Conservation (phyloP, 108 stramenopile species). For the Aurantiochytrium sp. region DNA sequence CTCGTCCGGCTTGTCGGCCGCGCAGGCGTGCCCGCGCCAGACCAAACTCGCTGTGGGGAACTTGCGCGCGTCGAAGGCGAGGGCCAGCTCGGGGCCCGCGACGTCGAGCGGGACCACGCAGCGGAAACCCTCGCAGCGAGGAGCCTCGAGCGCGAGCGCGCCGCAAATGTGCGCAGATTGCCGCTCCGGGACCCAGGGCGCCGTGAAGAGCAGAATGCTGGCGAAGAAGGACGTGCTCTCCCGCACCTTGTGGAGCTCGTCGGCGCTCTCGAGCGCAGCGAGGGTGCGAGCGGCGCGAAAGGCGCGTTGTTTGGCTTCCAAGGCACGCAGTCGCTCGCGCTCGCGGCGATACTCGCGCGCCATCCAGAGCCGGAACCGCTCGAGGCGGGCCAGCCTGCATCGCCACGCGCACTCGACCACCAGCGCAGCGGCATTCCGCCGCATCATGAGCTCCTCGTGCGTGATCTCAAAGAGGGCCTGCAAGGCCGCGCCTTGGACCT, state of each 20-base stretch:
- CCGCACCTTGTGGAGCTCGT: background rate
- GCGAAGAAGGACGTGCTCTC: background rate
- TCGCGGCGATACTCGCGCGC: background rate
- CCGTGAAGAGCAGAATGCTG: background rate
- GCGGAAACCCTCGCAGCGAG: background rate
- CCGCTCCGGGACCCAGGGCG: background rate
- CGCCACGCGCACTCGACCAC: background rate
- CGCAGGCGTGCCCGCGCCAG: background rate
- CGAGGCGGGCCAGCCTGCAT: background rate
- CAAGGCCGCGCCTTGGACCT: background rate
- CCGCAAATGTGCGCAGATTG: background rate
- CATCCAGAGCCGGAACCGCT: background rate
- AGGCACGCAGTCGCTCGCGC: background rate
- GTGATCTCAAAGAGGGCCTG: background rate
- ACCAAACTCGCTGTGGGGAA: background rate
- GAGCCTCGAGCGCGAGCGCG: background rate
- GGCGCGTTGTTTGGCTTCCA: background rate
- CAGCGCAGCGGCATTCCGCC: conserved; percentile 3
- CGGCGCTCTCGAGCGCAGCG: background rate
- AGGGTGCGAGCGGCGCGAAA: background rate
- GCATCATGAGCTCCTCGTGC: background rate
- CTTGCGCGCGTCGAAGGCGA: background rate
- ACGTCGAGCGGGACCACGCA: background rate
- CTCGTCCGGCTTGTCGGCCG: background rate
- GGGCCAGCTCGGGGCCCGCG: background rate